Conservation (phyloP, 352 stramenopile species). For the Globisporangium lucens region DNA sequence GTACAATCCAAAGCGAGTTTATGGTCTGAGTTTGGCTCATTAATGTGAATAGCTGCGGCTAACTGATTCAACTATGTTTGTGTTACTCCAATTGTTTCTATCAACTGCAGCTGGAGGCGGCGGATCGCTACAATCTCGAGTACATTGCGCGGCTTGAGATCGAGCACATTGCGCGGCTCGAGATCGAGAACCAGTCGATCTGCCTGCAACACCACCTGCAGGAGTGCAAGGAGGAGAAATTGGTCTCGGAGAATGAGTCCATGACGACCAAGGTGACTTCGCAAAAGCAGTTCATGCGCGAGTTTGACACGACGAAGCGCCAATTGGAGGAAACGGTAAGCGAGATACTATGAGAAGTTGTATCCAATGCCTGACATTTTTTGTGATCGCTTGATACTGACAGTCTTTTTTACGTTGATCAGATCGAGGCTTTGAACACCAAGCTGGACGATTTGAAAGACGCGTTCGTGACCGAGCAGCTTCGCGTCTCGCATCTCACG, state of each 20-base stretch:
- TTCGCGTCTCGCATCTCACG: slow-evolving; percentile 30
- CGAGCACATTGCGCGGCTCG: slow-evolving; percentile 36
- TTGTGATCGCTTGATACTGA: no score
- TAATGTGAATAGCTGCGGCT: background rate
- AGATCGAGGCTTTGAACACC: slow-evolving; percentile 25
- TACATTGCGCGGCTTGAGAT: slow-evolving; percentile 35
- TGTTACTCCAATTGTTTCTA: background rate
- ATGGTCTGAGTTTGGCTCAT: background rate
- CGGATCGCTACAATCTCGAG: slow-evolving; percentile 34
- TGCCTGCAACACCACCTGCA: slow-evolving; percentile 27
- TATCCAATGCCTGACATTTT: no score
- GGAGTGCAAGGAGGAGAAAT: slow-evolving; percentile 22
- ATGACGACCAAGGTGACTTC: slow-evolving; percentile 16
- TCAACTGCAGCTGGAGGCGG: slow-evolving; percentile 22
- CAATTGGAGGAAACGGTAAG: slow-evolving; percentile 27
- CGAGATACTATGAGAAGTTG: background rate
- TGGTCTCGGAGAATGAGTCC: slow-evolving; percentile 21
- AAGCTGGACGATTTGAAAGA: slow-evolving; percentile 42
- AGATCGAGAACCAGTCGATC: slow-evolving; percentile 40
- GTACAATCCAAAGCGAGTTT: slow-evolving; percentile 7
- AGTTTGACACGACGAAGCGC: slow-evolving; percentile 10
- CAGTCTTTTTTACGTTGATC: background rate
- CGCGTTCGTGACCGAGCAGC: slow-evolving; percentile 29
- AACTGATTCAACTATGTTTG: background rate
- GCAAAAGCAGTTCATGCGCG: slow-evolving; percentile 15